Evolutionary conservation across 2,329 filamentous ascomycete genomes (phyloP).

Genomic region (Thelonectria blattea): DNA sequence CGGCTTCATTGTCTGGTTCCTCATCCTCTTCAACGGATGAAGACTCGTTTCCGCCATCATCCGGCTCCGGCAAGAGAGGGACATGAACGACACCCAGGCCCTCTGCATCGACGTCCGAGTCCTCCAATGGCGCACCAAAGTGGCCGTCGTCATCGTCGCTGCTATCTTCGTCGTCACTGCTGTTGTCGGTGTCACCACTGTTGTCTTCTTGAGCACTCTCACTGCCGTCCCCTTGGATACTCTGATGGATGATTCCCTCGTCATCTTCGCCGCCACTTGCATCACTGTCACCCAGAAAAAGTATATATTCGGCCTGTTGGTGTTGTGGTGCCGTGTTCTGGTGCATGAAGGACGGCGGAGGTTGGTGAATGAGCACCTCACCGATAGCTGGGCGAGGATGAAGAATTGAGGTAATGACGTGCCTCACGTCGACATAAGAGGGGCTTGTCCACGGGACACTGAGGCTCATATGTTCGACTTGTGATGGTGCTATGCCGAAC

Average conservation of each 20-base stretch:
- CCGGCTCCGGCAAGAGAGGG: conserved; percentile 32
- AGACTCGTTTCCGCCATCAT: too few relatives aligned
- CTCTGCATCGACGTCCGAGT: background rate
- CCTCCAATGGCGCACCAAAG: background rate
- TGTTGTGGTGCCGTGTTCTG: too few relatives aligned
- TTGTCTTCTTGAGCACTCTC: conserved; percentile 23
- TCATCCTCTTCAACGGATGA: too few relatives aligned
- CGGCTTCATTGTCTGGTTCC: too few relatives aligned
- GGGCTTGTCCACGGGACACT: conserved; percentile 20
- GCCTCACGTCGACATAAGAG: conserved; percentile 38
- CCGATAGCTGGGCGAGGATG: too few relatives aligned
- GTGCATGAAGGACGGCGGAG: too few relatives aligned
- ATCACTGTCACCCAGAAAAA: conserved; percentile 16
- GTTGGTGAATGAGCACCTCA: too few relatives aligned
- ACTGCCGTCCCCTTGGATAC: conserved; percentile 18
- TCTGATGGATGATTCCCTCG: too few relatives aligned
- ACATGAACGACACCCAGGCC: background rate
- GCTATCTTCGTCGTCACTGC: background rate
- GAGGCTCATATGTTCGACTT: conserved; percentile 29
- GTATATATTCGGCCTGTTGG: too few relatives aligned
- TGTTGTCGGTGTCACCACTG: conserved; percentile 25
- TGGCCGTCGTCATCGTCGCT: background rate
- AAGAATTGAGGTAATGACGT: conserved; percentile 34
- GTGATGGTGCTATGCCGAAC: conserved; percentile 37
- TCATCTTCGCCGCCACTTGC: conserved; percentile 24